phyloP scores from a whole-genome alignment of 176 grass and related monocot genomes.

The Eleusine indica region DNA sequence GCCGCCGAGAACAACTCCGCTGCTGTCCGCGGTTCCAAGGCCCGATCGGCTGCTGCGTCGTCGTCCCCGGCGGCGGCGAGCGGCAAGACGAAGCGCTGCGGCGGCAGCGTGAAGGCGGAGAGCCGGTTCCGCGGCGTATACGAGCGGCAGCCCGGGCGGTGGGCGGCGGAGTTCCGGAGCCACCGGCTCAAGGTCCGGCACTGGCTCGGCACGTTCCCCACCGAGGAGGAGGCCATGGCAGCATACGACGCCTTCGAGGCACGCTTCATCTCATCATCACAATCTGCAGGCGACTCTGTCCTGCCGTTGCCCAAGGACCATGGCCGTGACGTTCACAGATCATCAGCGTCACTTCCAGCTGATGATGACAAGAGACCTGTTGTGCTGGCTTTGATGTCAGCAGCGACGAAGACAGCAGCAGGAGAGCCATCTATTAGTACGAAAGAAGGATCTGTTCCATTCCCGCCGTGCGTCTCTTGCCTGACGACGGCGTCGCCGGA shows the following conservation, averaged over 20 bases:
- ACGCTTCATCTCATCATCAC: neutral
- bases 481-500: neutral
- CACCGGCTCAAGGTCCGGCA: constrained; percentile 19
- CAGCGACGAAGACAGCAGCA: neutral
- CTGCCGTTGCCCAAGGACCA: neutral
- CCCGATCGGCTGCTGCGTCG: neutral
- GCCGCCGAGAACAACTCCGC: neutral
- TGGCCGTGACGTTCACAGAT: neutral
- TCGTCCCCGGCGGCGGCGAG: neutral
- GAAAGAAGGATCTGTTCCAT: neutral
- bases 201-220: constrained; percentile 51
- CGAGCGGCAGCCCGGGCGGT: constrained; percentile 30
- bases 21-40: neutral
- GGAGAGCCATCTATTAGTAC: neutral
- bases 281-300: neutral
- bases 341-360: neutral
- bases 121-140: constrained; percentile 20
- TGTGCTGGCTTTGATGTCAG: neutral
- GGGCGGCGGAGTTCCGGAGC: constrained; percentile 40
- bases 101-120: too few species aligned
- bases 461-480: neutral
- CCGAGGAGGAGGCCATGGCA: constrained; percentile 35
- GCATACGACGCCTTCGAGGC: constrained; percentile 35
- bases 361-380: neutral
- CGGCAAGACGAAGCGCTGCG: neutral